phyloP scores from a whole-genome alignment of 805 yeast species.

The Wickerhamomyces tratensis region DNA sequence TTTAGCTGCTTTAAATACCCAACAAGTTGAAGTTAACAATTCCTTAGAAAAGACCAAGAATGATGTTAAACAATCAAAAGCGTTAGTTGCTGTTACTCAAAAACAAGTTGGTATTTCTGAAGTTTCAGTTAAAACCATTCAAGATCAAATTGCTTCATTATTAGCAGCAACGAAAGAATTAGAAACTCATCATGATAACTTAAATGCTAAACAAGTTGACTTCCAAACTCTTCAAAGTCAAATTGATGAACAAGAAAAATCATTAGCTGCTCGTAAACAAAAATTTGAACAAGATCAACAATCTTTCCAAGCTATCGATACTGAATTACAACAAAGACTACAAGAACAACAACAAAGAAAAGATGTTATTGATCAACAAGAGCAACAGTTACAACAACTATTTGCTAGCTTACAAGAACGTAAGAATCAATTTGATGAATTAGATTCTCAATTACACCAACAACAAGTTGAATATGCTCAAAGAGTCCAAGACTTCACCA shows the following conservation, averaged over 20 bases:
- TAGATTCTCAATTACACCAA: conserved; percentile 29
- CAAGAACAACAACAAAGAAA: conserved; percentile 27
- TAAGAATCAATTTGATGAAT: conserved; percentile 26
- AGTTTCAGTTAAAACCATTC: conserved; percentile 34
- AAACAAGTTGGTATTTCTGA: conserved; percentile 65
- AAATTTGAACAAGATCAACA: conserved; percentile 8
- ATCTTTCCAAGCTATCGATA: conserved; percentile 10
- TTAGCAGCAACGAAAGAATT: conserved; percentile 23
- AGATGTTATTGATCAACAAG: conserved; percentile 25
- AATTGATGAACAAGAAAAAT: conserved; percentile 27
- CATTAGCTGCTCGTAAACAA: conserved; percentile 21
- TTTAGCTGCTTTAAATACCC: conserved; percentile 57
- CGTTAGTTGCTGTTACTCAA: conserved; percentile 52
- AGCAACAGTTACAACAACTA: conserved; percentile 23
- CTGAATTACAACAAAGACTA: conserved; percentile 23
- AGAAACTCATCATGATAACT: conserved; percentile 27
- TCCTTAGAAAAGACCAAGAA: conserved; percentile 42
- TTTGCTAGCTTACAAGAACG: conserved; percentile 25
- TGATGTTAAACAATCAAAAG: conserved; percentile 52
- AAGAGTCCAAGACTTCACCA: conserved; percentile 28
- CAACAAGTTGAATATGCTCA: conserved; percentile 28
- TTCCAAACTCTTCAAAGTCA: conserved; percentile 19
- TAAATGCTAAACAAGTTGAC: conserved; percentile 25
- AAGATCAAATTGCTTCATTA: conserved; percentile 28
- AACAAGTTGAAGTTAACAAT: conserved; percentile 46